A percentile compares a stretch with the other conserved stretches of the same genome.
These are phyloP conservation scores for Arthrobotrys pseudoclavata DNA, from an alignment of 2,329 filamentous ascomycete species.

Conservation along the genomic window DNA sequence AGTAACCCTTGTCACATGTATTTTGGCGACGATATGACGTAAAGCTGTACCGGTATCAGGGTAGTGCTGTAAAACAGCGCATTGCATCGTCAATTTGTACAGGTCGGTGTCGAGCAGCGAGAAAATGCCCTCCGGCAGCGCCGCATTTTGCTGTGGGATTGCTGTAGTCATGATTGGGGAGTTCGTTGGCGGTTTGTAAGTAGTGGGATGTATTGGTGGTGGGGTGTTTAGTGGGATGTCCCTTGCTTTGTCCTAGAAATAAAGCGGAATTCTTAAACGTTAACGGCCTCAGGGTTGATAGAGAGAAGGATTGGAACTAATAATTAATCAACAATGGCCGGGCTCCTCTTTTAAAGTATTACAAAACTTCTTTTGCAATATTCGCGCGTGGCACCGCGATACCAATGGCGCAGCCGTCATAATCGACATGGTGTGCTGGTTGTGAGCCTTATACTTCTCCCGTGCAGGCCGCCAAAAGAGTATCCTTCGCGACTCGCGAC, in stretches of 20 bases:
- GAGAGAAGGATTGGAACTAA: slow-evolving; percentile 4
- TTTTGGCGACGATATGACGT: slow-evolving; percentile 18
- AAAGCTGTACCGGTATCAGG: slow-evolving; percentile 70
- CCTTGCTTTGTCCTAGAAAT: slow-evolving; percentile 12
- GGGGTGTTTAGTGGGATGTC: slow-evolving; percentile 11
- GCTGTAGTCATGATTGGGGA: slow-evolving; percentile 47
- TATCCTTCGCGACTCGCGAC: slow-evolving; percentile 12
- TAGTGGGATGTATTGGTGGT: slow-evolving; percentile 7
- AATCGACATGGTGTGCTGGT: slow-evolving; percentile 66
- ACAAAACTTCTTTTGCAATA: neutral
- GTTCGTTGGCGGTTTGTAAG: neutral
- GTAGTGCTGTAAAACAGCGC: slow-evolving; percentile 92
- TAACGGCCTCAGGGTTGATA: neutral
- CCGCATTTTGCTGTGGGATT: slow-evolving; percentile 70
- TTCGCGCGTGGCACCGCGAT: slow-evolving; percentile 62
- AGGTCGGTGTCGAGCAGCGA: slow-evolving; percentile 87
- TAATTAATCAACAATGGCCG: neutral
- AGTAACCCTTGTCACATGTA: slow-evolving; percentile 15
- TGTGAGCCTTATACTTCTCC: slow-evolving; percentile 19
- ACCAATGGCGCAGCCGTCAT: slow-evolving; percentile 66
- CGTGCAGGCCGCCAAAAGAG: slow-evolving; percentile 12
- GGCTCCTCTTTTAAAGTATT: slow-evolving; percentile 4
- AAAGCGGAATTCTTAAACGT: neutral
- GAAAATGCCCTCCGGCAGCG: slow-evolving; percentile 80
- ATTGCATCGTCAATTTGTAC: slow-evolving; percentile 99